Evolutionary conservation across 371 early-diverging fungal species (phyloP), one percentile per base, ranked within the genome.

Genomic region (Haplosporangium sp.): DNA sequence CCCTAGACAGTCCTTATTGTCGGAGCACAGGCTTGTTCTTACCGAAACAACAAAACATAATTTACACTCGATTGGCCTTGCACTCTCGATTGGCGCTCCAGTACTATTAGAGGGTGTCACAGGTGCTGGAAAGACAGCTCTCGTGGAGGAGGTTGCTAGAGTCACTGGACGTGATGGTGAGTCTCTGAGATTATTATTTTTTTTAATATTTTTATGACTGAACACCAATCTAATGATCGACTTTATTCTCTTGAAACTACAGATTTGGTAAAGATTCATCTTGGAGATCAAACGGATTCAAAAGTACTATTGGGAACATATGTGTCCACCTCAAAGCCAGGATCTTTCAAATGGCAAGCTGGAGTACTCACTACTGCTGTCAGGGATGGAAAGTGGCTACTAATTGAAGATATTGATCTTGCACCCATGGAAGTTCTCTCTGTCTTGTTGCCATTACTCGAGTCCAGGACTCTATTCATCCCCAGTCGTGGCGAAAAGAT

Each of bases 361-460:
- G 99, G 99, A 65, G 92, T 99, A 13, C 89, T 99, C 56, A 95
- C 99, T 2, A 93, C 92, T 8, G 99, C 99, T 5, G 98, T 99
- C 3, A 72, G 87, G 60, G 92, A 95, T 64, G 99, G 99, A 45
- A 86, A 94, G 42, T 99, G 99, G 99, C 93, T 99, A 34, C 85
- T 99, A 67, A 92, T 99, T 71, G 99, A 99, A 86, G 99, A 99
- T 86, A 94, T 99, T 69, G 99, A 99, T 84, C 87, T 97, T 38
- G 99, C 99, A 3, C 96, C 98, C n/a, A 85, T 92, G 42, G 99
- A 99, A 74, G 99, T 99, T 17, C 86, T 99, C 50, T 96, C 98
- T 19, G 92, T 99, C 3, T 90, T 99, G 50, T 85, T 97, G 59
- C 96, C 99, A 3, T 87, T 99, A 37, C 89, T 99, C 17, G 99